These are phyloP conservation scores for Calonectria leucothoes DNA, from an alignment of 2,329 filamentous ascomycete genomes.

Conservation along the genomic window DNA sequence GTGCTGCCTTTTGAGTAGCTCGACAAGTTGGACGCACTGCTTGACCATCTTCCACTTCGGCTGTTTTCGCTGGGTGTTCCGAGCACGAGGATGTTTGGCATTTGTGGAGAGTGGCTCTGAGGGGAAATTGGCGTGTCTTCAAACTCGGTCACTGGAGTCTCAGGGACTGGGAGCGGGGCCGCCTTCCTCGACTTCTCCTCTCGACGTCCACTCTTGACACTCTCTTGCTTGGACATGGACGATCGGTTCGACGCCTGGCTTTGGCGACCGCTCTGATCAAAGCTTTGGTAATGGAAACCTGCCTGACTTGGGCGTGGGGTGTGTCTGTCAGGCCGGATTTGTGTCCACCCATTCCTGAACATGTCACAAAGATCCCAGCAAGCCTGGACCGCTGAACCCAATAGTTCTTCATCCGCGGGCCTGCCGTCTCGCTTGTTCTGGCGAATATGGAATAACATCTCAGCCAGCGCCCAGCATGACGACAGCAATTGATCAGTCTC, in stretches of 20 bases:
- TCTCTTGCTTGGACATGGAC: conserved; percentile 65
- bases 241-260: conserved; percentile 64
- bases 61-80: conserved; percentile 72
- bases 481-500: conserved; percentile 87
- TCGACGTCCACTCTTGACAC: conserved; percentile 57
- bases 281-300: conserved; percentile 71
- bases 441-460: conserved; percentile 91
- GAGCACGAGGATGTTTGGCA: conserved; percentile 90
- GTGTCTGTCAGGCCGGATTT: conserved; percentile 85
- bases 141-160: conserved; percentile 95
- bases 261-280: conserved; percentile 61
- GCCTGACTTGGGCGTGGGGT: conserved; percentile 86
- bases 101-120: conserved; percentile 78
- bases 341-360: conserved; percentile 92
- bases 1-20: conserved; percentile 79
- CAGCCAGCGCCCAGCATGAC: conserved; percentile 90
- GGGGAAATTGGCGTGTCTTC: conserved; percentile 89
- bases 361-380: conserved; percentile 96
- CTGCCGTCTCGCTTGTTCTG: conserved; percentile 83
- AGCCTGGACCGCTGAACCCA: conserved; percentile 89
- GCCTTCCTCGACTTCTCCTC: conserved; percentile 63
- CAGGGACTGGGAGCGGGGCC: conserved; percentile 67
- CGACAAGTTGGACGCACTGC: conserved; percentile 81
- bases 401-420: conserved; percentile 81
- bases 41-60: conserved; percentile 82